Base-by-base conservation (phyloP, 2,329 filamentous ascomycete species). In the Pestalotiopsis sp. region DNA sequence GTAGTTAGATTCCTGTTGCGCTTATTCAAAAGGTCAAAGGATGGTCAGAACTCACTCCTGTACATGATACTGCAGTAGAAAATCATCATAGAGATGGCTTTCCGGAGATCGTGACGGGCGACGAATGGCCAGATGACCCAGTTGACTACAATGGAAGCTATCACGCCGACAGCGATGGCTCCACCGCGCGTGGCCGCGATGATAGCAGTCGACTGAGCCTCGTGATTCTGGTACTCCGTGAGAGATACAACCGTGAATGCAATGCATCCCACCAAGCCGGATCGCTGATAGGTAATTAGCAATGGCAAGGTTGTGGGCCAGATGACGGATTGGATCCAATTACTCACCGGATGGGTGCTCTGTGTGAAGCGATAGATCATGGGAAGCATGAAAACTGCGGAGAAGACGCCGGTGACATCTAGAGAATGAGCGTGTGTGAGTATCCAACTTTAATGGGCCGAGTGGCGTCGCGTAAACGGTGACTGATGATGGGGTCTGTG, bases 71-170 rank as follows among this genome's bases (percentile, higher is more conserved):
- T 87, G 68, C 85, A 83, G 72, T 88, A 88, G 63, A 88, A 85
- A 71, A 90, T 79, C 85, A 88, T 89, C 2, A 83, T 80, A 0
- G 87, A 86, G 2, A 88, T 75, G 0, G 86, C 86, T 68, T 84
- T 86, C 25, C 87, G 79, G 14, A 90, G 80, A 74, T 89, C 87
- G 71, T 89, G 87, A 13, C 88, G 81, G 12, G 88, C 87, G 4
- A 90, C 82, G 70, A 90, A 90, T 2, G 88, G 88, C 88, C 88
- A 90, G 3, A 90, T 77, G 13, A 87, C 73, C 87, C 87, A 90
- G 71, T 89, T 90, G 14, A 89, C 82, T 1, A 87, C 70, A 12
- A 89, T 80, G 0, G 87, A 86, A 1, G 84, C 81, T 1, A 86
- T 79, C 3, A 87, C 84, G 2, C 87, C 88, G 25, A 88, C 75